These are phyloP conservation scores for Chaetomium olivaceum DNA, from an alignment of 2,329 filamentous ascomycete genomes.

Conservation along the genomic window DNA sequence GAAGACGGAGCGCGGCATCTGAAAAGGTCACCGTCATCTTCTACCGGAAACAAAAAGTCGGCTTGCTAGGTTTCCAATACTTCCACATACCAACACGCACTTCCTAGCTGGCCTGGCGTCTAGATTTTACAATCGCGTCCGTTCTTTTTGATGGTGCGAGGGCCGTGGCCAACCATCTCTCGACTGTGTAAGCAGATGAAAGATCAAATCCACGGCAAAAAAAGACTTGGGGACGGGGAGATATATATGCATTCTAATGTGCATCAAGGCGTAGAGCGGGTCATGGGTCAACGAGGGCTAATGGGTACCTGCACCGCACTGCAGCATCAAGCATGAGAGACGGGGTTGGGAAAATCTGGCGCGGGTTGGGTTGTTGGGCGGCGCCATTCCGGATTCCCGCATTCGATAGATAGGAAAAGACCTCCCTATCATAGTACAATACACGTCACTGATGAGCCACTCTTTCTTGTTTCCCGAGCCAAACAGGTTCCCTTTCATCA, in stretches of 20 bases:
- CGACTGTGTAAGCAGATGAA: not conserved
- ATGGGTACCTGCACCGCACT: constrained; percentile 1
- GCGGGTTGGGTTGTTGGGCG: constrained; percentile 1
- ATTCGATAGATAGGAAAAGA: not conserved
- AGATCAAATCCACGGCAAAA: not conserved
- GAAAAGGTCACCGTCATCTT: constrained; percentile 5
- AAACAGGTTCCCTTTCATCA: not conserved
- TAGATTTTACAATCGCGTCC: constrained; percentile 1
- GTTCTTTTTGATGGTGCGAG: not conserved
- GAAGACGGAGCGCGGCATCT: constrained; percentile 9
- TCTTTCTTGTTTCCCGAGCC: not conserved
- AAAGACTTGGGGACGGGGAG: not conserved
- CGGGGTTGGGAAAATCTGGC: constrained; percentile 3
- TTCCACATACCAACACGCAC: not conserved
- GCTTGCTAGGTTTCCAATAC: not conserved
- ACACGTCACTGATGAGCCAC: not conserved
- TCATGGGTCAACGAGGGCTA: not conserved
- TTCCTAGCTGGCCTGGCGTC: not conserved
- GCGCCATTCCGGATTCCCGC: not conserved
- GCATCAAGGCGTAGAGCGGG: constrained; percentile 7
- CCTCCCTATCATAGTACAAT: not conserved
- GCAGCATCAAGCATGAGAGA: constrained; percentile 5
- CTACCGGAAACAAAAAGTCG: not conserved
- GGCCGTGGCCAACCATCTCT: not conserved
- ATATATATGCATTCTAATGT: not conserved